Evolutionary conservation across 2,329 filamentous ascomycete genomes (phyloP).

Genomic region (Neurospora sp.): DNA sequence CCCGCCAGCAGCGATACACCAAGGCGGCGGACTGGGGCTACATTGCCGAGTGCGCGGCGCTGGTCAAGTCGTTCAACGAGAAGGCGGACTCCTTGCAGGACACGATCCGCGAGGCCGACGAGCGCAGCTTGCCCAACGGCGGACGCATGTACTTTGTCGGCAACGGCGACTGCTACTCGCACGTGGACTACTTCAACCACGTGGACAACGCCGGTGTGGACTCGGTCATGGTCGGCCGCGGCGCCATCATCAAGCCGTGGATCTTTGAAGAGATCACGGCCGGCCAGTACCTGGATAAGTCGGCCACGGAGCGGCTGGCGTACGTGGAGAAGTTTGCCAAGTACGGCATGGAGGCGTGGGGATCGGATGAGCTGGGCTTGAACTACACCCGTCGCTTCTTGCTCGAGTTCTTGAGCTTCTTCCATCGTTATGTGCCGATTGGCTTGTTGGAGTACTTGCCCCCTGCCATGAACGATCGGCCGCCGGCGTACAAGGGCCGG

Average conservation of each 20-base stretch:
- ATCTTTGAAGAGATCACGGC: constrained; percentile 92
- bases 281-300: constrained; percentile 93
- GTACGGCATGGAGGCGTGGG: constrained; percentile 90
- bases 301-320: constrained; percentile 70
- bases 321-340: constrained; percentile 85
- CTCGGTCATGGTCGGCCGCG: constrained; percentile 93
- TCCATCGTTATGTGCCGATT: constrained; percentile 81
- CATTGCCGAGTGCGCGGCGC: constrained; percentile 77
- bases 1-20: constrained; percentile 89
- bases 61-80: constrained; percentile 71
- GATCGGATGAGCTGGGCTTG: constrained; percentile 86
- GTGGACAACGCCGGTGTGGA: constrained; percentile 73
- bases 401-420: constrained; percentile 92
- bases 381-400: constrained; percentile 86
- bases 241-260: constrained; percentile 96
- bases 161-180: constrained; percentile 94
- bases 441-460: constrained; percentile 83
- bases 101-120: constrained; percentile 68
- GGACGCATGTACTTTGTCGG: constrained; percentile 82
- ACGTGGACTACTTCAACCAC: constrained; percentile 74
- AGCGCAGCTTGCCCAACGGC: constrained; percentile 58
- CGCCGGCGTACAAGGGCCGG: constrained; percentile 72
- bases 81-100: constrained; percentile 59
- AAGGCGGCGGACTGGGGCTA: constrained; percentile 90
- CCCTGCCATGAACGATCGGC: constrained; percentile 78